Base-by-base conservation (phyloP, 2,329 filamentous ascomycete genomes). In the Lasiodiplodia theobromae region DNA sequence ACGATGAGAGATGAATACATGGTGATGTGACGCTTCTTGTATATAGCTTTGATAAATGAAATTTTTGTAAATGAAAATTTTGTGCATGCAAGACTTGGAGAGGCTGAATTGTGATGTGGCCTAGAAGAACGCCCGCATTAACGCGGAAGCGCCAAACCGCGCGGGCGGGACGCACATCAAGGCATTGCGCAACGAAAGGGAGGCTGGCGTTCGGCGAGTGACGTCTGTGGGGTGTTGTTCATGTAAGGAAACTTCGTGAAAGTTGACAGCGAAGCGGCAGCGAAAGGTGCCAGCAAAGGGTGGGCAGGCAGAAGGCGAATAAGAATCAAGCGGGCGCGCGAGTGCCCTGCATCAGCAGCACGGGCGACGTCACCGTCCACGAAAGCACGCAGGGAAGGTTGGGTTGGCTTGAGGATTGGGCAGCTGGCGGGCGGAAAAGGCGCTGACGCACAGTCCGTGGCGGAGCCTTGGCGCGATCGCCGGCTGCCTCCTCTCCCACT, bases 401-500 rank as follows among this genome's bases (percentile, higher is more conserved):
- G 44, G 49, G 47, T 53, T 54, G 47, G 37, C 31, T 21, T 28
- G 47, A 7, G 44, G 47, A 44, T 62, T 67, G 65, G 65, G 64
- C 52, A 49, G 38, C 40, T 53, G 38, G 23, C 34, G 25, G 64
- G 31, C 38, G 47, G 66, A 44, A 47, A 67, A 34, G 60, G 66
- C 44, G 66, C 66, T 68, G 66, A 68, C 66, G 66, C 66, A 68
- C 65, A 51, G 52, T 28, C 54, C 31, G 54, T 54, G 56, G 65
- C 65, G 53, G 53, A 47, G 54, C 28, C 57, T 68, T 62, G 66
- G 66, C 66, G 44, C 49, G 28, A 49, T 56, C 49, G 63, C 23
- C 66, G 47, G 49, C 40, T 38, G 40, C 53, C 57, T 68, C 53
- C 44, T 53, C 56, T 37, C 57, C 57, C 66, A 54, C 53, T 47